Evolutionary conservation across 2,329 filamentous ascomycete genomes (phyloP).

Genomic region (Teratosphaeria zuluensis): DNA sequence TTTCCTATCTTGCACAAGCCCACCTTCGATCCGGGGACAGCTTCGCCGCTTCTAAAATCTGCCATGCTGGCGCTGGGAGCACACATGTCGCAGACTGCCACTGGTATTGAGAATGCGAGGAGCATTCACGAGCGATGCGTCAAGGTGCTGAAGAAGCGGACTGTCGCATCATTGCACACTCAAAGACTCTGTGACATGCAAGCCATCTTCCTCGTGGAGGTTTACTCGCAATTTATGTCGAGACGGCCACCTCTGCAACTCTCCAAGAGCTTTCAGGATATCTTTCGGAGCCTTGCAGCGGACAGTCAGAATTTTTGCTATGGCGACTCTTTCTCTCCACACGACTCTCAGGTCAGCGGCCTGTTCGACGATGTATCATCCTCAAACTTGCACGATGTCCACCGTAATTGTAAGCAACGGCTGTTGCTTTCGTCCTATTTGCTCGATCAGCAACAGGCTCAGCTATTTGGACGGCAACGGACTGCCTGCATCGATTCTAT

Average conservation of each 20-base stretch:
- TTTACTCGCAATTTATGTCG: conserved; percentile 33
- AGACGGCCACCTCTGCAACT: conserved; percentile 28
- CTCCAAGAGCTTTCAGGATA: conserved; percentile 28
- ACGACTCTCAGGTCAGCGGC: not conserved
- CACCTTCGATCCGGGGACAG: conserved; percentile 26
- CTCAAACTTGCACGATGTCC: not conserved
- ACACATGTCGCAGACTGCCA: conserved; percentile 25
- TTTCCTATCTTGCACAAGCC: conserved; percentile 36
- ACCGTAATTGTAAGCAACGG: conserved; percentile 16
- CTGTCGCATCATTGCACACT: conserved; percentile 12
- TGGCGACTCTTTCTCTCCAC: not conserved
- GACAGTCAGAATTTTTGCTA: conserved; percentile 1
- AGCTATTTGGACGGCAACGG: conserved; percentile 15
- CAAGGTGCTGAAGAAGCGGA: conserved; percentile 28
- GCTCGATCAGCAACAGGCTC: conserved; percentile 31
- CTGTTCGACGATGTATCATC: not conserved
- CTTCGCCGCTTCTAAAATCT: conserved; percentile 35
- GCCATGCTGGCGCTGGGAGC: conserved; percentile 37
- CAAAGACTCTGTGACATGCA: conserved; percentile 32
- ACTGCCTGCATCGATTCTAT: conserved; percentile 7
- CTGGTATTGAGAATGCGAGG: conserved; percentile 27
- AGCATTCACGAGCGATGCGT: conserved; percentile 33
- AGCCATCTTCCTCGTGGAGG: conserved; percentile 34
- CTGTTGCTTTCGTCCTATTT: conserved; percentile 34
- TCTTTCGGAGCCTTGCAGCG: conserved; percentile 22